Base-by-base conservation (phyloP, 805 yeast species). In the Metschnikowia lachancei region DNA sequence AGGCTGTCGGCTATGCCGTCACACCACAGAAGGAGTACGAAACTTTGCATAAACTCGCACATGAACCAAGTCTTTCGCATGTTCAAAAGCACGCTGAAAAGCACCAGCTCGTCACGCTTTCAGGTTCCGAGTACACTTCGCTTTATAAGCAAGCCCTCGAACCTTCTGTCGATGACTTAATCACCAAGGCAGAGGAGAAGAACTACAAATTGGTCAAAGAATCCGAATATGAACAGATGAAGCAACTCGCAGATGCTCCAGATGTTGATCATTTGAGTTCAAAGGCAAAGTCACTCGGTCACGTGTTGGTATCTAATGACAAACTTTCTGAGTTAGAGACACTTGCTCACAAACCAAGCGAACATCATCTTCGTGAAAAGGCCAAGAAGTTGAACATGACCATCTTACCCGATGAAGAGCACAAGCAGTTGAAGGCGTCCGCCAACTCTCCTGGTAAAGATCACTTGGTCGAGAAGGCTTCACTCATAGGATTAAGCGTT, bases 71-170 rank as follows among this genome's bases (percentile, higher is more conserved):
- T 14, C 57, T 68, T 28, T 62, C 60, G 17, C 70, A 65, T 31
- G 62, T 71, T 5, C 65, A 69, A 39, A 47, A 54, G 12, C 63
- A 62, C 11, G 74, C 74, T 1, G 73, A 67, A 39, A 61, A 46
- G n/a, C 62, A 59, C 36, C 59, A 61, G 12, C 61, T 53, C 11
- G 57, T 67, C 7, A 65, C 74, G 2, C 55, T 71, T 37, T 42
- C 62, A 1, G 59, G 62, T 45, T 35, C 46, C 1, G 76, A 71
- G 46, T 69, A 66, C 40, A 60, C 73, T 18, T 54, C 57, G 17
- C 56, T 72, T 33, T 53, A 30, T 55, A 61, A 55, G 28, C 50
- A 58, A 11, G 74, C 72, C 0, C 49, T 62, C 45, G 63, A 63
- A 9, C 76, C 76, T 17, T 34, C 62, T 0, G 26, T 57, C 7